A percentile compares a stretch with the other conserved stretches of the same genome.
Evolutionary conservation across 1,139 yeast genomes (phyloP).

Genomic region (Hyphopichia wangnamkhiaoensis): DNA sequence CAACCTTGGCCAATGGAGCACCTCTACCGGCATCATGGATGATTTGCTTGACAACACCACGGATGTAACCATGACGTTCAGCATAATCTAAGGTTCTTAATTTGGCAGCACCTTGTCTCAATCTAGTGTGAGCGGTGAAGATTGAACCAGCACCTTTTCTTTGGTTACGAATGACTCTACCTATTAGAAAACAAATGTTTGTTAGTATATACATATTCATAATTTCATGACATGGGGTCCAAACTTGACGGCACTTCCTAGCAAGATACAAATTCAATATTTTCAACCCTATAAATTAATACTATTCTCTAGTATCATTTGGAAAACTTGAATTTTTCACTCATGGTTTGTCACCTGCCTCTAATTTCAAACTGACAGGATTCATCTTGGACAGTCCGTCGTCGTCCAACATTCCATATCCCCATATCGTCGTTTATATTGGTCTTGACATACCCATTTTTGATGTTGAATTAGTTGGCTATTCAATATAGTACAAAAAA

Average conservation of each 20-base stretch:
- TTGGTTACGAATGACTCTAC: conserved; percentile 98
- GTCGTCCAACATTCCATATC: neutral
- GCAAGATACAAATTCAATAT: too few relatives aligned
- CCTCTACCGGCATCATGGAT: conserved; percentile 97
- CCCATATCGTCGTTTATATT: neutral
- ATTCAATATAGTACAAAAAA: neutral
- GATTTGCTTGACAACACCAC: conserved; percentile 93
- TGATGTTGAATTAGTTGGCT: conserved; percentile 10
- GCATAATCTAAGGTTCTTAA: conserved; percentile 93
- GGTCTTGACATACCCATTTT: conserved; percentile 10
- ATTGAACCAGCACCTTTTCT: conserved; percentile 98
- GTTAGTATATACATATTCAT: conserved; percentile 11
- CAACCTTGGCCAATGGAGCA: conserved; percentile 95
- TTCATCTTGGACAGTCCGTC: neutral
- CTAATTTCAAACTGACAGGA: neutral
- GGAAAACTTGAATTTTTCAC: neutral
- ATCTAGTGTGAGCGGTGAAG: conserved; percentile 96
- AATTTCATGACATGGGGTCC: too few relatives aligned
- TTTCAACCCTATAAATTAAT: too few relatives aligned
- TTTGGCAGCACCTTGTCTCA: conserved; percentile 98
- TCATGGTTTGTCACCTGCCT: neutral
- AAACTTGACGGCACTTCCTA: too few relatives aligned
- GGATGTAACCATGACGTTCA: conserved; percentile 95
- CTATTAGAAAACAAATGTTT: conserved; percentile 33
- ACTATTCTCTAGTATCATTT: too few relatives aligned